phyloP scores from a whole-genome alignment of 1,284 basidiomycete species.

The Apiotrichum montevideense region DNA sequence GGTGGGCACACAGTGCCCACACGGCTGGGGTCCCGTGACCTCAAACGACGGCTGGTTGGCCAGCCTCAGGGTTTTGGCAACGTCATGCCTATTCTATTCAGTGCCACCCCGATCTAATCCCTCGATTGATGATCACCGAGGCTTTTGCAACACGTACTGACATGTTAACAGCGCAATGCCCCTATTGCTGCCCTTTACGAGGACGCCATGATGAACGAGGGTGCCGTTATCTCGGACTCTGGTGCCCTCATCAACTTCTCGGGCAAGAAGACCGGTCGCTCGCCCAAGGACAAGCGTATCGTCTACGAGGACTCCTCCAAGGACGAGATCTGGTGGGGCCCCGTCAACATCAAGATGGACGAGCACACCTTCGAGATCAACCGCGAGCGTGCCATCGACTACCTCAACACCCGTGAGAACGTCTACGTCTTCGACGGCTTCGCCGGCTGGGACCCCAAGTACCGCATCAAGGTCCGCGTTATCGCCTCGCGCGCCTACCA shows the following conservation, averaged over 20 bases:
- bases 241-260: constrained; percentile 99
- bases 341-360: constrained; percentile 99
- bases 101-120: too few species aligned
- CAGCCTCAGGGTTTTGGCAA: too few species aligned
- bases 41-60: too few species aligned
- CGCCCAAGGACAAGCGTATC: constrained; percentile 99
- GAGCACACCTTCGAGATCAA: constrained; percentile 98
- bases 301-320: constrained; percentile 97
- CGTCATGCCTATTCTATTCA: too few species aligned
- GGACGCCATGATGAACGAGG: constrained; percentile 96
- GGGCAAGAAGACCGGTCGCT: constrained; percentile 97
- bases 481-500: constrained; percentile 99
- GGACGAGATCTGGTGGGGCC: constrained; percentile 99
- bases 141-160: too few species aligned
- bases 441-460: constrained; percentile 90
- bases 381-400: constrained; percentile 98
- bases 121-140: too few species aligned
- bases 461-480: constrained; percentile 99
- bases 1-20: too few species aligned
- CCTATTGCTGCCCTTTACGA: constrained; percentile 94
- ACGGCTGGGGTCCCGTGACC: too few species aligned
- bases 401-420: constrained; percentile 96
- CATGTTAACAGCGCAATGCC: constrained; percentile 73
- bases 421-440: constrained; percentile 99
- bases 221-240: constrained; percentile 91